phyloP scores from a whole-genome alignment of 768 basidiomycete species.

The Podaxis rugospora region DNA sequence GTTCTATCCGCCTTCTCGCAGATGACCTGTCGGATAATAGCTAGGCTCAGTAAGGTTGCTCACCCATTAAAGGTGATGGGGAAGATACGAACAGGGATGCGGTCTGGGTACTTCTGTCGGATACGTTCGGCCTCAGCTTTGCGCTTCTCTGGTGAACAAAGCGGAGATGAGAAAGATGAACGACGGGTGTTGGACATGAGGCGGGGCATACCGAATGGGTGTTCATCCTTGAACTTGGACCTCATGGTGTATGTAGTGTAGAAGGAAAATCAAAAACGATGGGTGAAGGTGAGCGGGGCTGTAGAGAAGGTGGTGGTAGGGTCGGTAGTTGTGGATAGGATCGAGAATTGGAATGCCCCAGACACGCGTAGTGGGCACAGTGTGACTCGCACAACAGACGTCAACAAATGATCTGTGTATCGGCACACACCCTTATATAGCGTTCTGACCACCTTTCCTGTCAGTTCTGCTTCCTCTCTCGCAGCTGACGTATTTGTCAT shows the following conservation, averaged over 20 bases:
- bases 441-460: background rate
- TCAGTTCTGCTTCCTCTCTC: background rate
- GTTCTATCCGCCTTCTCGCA: conserved; percentile 99
- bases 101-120: conserved; percentile 97
- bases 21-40: conserved; percentile 67
- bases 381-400: conserved; percentile 29
- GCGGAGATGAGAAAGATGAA: conserved; percentile 30
- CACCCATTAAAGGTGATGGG: background rate
- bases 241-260: conserved; percentile 49
- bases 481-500: background rate
- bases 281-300: conserved; percentile 5
- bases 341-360: conserved; percentile 25
- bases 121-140: conserved; percentile 99
- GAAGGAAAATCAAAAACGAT: background rate
- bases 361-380: conserved; percentile 36
- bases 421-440: conserved; percentile 8
- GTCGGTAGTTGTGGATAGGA: conserved; percentile 13
- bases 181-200: conserved; percentile 7
- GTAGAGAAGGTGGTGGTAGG: conserved; percentile 14
- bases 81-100: conserved; percentile 79
- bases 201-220: conserved; percentile 81
- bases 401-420: conserved; percentile 26
- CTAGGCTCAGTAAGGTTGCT: background rate
- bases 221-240: conserved; percentile 98
- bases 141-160: conserved; percentile 77